Base-by-base conservation (phyloP, 768 basidiomycete genomes). In the Sporobolomyces pararoseus region DNA sequence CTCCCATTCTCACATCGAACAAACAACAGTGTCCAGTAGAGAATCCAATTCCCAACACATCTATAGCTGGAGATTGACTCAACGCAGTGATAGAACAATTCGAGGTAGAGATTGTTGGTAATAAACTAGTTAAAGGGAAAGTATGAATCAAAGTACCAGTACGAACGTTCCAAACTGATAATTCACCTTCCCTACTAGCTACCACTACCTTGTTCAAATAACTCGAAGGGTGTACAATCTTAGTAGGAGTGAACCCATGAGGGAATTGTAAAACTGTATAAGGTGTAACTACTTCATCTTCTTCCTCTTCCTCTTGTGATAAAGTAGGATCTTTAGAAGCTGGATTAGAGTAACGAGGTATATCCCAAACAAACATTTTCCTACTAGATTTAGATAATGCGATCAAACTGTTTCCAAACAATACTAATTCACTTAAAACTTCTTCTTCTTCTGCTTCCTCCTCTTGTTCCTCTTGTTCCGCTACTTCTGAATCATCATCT, bases 141-240 rank as follows among this genome's bases (percentile, higher is more conserved):
- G 86, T 86, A 79, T 96, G 87, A 70, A 99, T 89, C n/a, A n/a
- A n/a, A n/a, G n/a, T n/a, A n/a, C 85, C 84, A 16, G 92, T 88
- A 12, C 87, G 84, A 71, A 91, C 86, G 79, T 98, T 99, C 92
- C 92, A 98, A n/a, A 99, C 80, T 69, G 96, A 90, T 76, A 98
- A 80, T 50, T 80, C 82, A 5, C 96, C 96, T 78, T 93, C 84
- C 65, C 81, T 84, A 75, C 91, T 90, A 4, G 88, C 86, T 16
- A 98, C 85, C 1, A 98, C 82, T 1, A 98, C 83, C 81, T 99
- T 99, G 82, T 99, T 98, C 59, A 99, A 79, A 80, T 98, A 98
- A 17, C 96, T 98, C 1, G 92, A 88, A 3, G 96, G 96, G 78
- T 99, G 96, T 7, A 96, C 83, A 50, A 96, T 82, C 32, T 83